Evolutionary conservation across 768 basidiomycete genomes (phyloP).

Genomic region (Dioszegia hungarica): DNA sequence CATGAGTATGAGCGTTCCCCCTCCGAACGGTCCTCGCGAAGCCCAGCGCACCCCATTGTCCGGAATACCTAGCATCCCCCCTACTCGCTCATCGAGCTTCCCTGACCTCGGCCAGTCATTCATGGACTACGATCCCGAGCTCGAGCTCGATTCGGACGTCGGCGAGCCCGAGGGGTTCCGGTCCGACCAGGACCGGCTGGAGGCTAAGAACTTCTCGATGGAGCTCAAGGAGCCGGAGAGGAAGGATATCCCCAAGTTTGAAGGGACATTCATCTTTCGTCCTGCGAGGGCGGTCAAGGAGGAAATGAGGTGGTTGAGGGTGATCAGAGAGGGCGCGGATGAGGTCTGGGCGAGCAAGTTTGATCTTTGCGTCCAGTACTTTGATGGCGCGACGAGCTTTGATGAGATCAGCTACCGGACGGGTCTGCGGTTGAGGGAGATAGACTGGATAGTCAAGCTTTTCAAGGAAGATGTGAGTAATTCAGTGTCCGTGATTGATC

Average conservation of each 20-base stretch:
- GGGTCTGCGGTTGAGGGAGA: slow-evolving; percentile 73
- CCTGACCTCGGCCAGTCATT: slow-evolving; percentile 16
- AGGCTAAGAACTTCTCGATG: slow-evolving; percentile 51
- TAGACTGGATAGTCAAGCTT: slow-evolving; percentile 74
- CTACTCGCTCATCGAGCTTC: neutral
- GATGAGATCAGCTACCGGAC: slow-evolving; percentile 91
- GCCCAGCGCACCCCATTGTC: too few relatives aligned
- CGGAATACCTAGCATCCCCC: neutral
- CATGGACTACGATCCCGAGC: slow-evolving; percentile 27
- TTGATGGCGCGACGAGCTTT: slow-evolving; percentile 84
- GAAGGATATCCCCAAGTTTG: slow-evolving; percentile 28
- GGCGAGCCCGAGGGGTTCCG: slow-evolving; percentile 22
- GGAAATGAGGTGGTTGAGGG: slow-evolving; percentile 77
- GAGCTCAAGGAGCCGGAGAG: slow-evolving; percentile 48
- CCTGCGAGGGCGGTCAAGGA: slow-evolving; percentile 73
- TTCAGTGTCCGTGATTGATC: neutral
- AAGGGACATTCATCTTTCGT: slow-evolving; percentile 61
- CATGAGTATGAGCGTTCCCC: neutral
- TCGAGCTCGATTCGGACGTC: slow-evolving; percentile 30
- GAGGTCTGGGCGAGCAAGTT: slow-evolving; percentile 66
- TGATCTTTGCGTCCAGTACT: slow-evolving; percentile 84
- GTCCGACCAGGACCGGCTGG: slow-evolving; percentile 2
- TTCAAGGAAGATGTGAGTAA: slow-evolving; percentile 79
- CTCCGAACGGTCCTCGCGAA: neutral
- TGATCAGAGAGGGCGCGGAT: slow-evolving; percentile 81